These are phyloP conservation scores for Schoenoplectus triqueter DNA, from an alignment of 202 grass and related monocot species.

Conservation along the genomic window DNA sequence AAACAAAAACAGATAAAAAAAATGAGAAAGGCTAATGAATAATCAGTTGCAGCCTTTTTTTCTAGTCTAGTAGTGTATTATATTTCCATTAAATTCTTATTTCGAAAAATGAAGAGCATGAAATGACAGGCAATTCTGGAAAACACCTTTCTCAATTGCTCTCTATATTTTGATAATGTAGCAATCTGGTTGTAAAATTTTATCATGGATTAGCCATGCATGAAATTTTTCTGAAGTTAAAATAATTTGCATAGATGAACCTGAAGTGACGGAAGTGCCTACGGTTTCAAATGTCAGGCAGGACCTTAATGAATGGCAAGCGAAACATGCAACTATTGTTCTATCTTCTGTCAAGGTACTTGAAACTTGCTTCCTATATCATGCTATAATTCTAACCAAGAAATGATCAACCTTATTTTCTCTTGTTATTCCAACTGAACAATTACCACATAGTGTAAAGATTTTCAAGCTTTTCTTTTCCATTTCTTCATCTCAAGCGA, in stretches of 20 bases:
- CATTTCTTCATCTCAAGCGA: not conserved
- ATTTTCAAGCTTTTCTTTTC: not conserved
- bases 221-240: not conserved
- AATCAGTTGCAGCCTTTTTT: not conserved
- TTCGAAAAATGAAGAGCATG: not conserved
- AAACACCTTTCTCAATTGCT: not conserved
- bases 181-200: not conserved
- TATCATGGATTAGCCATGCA: not conserved
- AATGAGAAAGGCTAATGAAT: not conserved
- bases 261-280: conserved; percentile 67
- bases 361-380: not conserved
- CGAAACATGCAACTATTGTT: conserved; percentile 90
- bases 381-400: not conserved
- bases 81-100: not conserved
- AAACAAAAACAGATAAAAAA: not conserved
- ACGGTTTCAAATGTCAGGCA: conserved; percentile 95
- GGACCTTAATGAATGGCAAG: conserved; percentile 98
- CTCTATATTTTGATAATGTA: not conserved
- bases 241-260: conserved; percentile 61
- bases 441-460: not conserved
- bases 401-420: not conserved
- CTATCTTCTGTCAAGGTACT: conserved; percentile 89
- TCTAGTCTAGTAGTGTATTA: not conserved
- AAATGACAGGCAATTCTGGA: not conserved
- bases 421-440: not conserved